These are phyloP conservation scores for Nakazawaea pomicola DNA, from an alignment of 805 yeast species.

Conservation along the genomic window DNA sequence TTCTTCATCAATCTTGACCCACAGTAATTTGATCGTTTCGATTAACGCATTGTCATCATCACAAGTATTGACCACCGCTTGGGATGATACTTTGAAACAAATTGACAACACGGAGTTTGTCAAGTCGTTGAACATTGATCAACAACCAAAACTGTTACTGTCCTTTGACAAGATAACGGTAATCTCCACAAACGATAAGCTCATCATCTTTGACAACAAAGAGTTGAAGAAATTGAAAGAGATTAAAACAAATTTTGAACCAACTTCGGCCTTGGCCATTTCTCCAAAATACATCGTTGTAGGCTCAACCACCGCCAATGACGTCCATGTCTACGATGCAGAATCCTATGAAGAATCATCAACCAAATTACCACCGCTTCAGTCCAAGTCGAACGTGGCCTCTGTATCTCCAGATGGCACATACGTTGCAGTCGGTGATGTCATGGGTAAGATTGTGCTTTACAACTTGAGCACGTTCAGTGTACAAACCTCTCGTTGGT, in stretches of 20 bases:
- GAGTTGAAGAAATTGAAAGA: conserved; percentile 19
- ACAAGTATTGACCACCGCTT: conserved; percentile 54
- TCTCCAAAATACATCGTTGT: conserved; percentile 41
- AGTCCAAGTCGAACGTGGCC: conserved; percentile 59
- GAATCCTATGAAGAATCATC: conserved; percentile 21
- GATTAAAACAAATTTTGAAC: conserved; percentile 30
- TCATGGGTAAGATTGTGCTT: conserved; percentile 78
- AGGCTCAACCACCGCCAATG: conserved; percentile 39
- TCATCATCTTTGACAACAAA: conserved; percentile 31
- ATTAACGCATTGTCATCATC: conserved; percentile 27
- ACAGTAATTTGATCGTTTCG: conserved; percentile 64
- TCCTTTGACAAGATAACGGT: conserved; percentile 31
- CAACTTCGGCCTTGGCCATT: conserved; percentile 39
- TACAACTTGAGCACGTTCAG: conserved; percentile 50
- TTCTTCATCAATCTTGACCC: conserved; percentile 33
- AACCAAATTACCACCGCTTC: conserved; percentile 36
- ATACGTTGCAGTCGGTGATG: conserved; percentile 80
- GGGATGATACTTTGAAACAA: conserved; percentile 77
- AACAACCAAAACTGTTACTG: conserved; percentile 44
- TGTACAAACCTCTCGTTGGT: conserved; percentile 85
- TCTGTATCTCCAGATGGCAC: conserved; percentile 67
- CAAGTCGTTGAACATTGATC: conserved; percentile 29
- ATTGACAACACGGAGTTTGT: conserved; percentile 24
- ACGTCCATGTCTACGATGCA: conserved; percentile 35
- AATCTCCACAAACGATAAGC: conserved; percentile 40